Evolutionary conservation across 306 rosid species (phyloP), one percentile per base, ranked within the genome.

Genomic region (Potentilla sterilis): DNA sequence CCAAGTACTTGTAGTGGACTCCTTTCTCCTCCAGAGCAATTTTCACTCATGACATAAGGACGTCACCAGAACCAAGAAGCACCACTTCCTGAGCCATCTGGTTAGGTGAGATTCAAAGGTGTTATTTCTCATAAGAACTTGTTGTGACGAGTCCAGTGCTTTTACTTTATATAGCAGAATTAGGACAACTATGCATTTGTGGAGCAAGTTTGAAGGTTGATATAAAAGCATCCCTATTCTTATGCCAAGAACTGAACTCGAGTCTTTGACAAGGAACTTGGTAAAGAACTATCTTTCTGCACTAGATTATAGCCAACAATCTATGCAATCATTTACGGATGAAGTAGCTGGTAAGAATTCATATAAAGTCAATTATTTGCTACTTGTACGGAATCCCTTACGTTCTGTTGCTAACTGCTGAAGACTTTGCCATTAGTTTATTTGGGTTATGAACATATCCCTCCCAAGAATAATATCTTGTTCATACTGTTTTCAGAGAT

Each of bases 21-120:
- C 47, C 69, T 40, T 74, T 74, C 69, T 74, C 77, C 37, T 38
- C 69, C 69, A 74, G 65, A 22, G 77, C 47, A 42, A 74, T 61
- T 61, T 63, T 74, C 44, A 74, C 69, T 74, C 59, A 44, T 61
- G 58, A 10, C 77, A 59, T 59, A 74, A 15, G 69, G 57, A 35
- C 70, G 61, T 3, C n/a, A n/a, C n/a, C n/a, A n/a, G n/a, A n/a
- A n/a, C 69, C 77, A 24, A 74, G n/a, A 42, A 74, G 59, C 15
- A 74, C 70, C 43, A 74, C 77, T 61, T 44, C 77, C 0, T 71
- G 43, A 35, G 22, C 61, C 77, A 74, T 74, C 43, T 28, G 52
- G 28, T 40, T 21, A 13, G 7, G n/a, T 49, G 22, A 11, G 16
- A 28, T n/a, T 5, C 5, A 9, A 0, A 19, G 7, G 16, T 59